These are phyloP conservation scores for Fomitopsis pulvina DNA, from an alignment of 768 basidiomycete species.

Conservation along the genomic window DNA sequence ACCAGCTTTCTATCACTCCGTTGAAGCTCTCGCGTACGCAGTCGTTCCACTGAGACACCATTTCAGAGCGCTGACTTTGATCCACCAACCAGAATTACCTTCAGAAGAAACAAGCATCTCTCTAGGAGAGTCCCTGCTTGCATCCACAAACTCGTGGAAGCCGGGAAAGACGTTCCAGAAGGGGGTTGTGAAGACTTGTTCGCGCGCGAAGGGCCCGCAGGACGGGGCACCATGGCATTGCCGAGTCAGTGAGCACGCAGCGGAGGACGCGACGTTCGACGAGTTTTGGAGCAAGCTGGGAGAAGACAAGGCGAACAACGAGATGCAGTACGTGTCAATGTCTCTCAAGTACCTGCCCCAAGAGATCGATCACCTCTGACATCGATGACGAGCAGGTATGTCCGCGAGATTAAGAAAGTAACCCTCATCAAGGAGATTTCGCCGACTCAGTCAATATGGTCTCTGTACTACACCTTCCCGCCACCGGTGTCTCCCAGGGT, in stretches of 20 bases:
- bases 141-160: slow-evolving; percentile 56
- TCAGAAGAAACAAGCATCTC: slow-evolving; percentile 49
- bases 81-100: slow-evolving; percentile 46
- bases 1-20: slow-evolving; percentile 34
- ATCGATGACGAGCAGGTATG: slow-evolving; percentile 39
- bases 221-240: slow-evolving; percentile 65
- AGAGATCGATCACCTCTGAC: not conserved
- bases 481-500: slow-evolving; percentile 67
- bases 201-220: slow-evolving; percentile 41
- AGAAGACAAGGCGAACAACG: slow-evolving; percentile 57
- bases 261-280: slow-evolving; percentile 66
- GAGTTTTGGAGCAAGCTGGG: slow-evolving; percentile 67
- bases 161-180: slow-evolving; percentile 56
- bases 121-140: slow-evolving; percentile 49
- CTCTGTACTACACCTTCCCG: slow-evolving; percentile 64
- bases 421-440: slow-evolving; percentile 58
- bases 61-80: not conserved
- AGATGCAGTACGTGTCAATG: slow-evolving; percentile 47
- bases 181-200: slow-evolving; percentile 48
- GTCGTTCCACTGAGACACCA: not conserved
- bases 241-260: slow-evolving; percentile 57
- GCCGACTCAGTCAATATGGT: slow-evolving; percentile 60
- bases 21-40: slow-evolving; percentile 33
- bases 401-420: slow-evolving; percentile 58
- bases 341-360: not conserved